Evolutionary conservation across 2,329 filamentous ascomycete genomes (phyloP).

Genomic region (Trichophyton schoenleinii): DNA sequence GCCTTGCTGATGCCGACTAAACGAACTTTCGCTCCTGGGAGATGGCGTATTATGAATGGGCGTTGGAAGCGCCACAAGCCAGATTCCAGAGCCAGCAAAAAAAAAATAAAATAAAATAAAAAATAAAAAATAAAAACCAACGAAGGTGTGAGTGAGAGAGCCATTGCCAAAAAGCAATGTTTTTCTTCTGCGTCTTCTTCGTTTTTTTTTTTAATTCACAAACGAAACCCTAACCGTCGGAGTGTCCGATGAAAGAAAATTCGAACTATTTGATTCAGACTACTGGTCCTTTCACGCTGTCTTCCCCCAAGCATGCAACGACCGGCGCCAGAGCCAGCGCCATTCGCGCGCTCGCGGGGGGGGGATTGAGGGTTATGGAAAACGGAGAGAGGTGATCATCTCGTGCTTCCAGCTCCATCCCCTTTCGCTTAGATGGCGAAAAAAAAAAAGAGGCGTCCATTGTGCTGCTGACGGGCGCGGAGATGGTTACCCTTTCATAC

Average conservation of each 20-base stretch:
- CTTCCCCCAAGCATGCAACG: background rate
- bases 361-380: background rate
- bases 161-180: background rate
- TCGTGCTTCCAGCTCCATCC: background rate
- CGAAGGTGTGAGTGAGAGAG: background rate
- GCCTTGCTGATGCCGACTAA: background rate
- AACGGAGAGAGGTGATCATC: background rate
- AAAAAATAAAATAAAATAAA: too few relatives aligned
- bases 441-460: background rate
- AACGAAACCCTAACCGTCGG: background rate
- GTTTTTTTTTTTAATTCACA: background rate
- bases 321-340: background rate
- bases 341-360: background rate
- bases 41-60: constrained; percentile 1
- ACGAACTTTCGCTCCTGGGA: background rate
- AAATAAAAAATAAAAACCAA: too few relatives aligned
- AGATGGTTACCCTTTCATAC: background rate
- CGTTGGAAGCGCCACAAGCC: background rate
- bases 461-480: background rate
- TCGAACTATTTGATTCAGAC: background rate
- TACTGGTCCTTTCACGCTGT: background rate
- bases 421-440: background rate
- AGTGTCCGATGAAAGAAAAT: constrained; percentile 1
- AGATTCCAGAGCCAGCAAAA: background rate
- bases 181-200: background rate